Evolutionary conservation across 768 basidiomycete genomes (phyloP).

Genomic region (Coprinopsis marcescibilis): DNA sequence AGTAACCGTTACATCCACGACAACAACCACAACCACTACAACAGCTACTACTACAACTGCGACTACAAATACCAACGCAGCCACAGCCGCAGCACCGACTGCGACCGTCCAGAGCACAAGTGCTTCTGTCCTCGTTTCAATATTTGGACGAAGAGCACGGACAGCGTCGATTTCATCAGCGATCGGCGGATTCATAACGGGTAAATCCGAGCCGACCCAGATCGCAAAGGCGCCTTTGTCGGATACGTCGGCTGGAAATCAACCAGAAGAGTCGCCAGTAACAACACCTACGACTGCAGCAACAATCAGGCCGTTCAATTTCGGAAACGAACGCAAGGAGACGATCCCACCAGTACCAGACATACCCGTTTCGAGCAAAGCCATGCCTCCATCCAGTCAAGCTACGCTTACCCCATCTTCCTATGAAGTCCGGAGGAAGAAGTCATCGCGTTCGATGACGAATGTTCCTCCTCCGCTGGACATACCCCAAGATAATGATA

Average conservation of each 20-base stretch:
- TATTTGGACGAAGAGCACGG: conserved; percentile 2
- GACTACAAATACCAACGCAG: conserved; percentile 5
- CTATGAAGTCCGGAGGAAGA: conserved; percentile 13
- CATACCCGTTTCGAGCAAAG: not conserved
- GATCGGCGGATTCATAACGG: conserved; percentile 7
- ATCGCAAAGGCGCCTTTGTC: too few species aligned
- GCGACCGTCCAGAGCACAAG: not conserved
- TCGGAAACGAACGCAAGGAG: not conserved
- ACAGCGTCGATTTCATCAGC: conserved; percentile 9
- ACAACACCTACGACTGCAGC: conserved; percentile 12
- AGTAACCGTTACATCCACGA: not conserved
- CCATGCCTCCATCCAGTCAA: not conserved
- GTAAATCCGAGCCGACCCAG: conserved; percentile 16
- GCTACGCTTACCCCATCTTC: not conserved
- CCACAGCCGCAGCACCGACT: not conserved
- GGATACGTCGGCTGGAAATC: too few species aligned
- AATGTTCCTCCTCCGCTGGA: conserved; percentile 13
- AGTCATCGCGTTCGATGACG: conserved; percentile 17
- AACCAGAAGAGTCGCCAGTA: too few species aligned
- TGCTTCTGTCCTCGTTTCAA: conserved; percentile 1
- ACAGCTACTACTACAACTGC: too few species aligned
- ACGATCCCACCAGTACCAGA: not conserved
- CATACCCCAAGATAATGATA: conserved; percentile 8
- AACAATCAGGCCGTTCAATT: conserved; percentile 6
- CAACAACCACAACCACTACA: not conserved